These are phyloP conservation scores for Aspergillus hiratsukae DNA, from an alignment of 2,329 filamentous ascomycete genomes.

Conservation along the genomic window DNA sequence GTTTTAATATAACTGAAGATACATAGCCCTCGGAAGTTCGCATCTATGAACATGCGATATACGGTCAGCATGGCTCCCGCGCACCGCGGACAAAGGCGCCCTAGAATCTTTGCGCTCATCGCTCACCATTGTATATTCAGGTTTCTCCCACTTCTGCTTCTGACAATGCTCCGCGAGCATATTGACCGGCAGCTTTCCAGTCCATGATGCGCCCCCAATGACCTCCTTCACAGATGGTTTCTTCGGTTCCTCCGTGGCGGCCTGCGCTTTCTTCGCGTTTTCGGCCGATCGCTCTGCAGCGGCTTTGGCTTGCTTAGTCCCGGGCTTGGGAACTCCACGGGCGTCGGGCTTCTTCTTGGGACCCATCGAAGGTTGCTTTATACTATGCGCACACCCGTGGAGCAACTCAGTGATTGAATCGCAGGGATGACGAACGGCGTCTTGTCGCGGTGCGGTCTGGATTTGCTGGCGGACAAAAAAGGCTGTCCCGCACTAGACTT, in stretches of 20 bases:
- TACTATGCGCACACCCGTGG: constrained; percentile 20
- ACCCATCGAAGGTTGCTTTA: constrained; percentile 24
- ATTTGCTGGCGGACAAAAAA: constrained; percentile 7
- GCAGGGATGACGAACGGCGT: background rate
- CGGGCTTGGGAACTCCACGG: constrained; percentile 37
- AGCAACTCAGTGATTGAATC: constrained; percentile 6
- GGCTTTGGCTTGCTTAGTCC: constrained; percentile 39
- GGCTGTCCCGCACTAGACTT: constrained; percentile 30
- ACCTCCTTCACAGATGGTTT: constrained; percentile 65
- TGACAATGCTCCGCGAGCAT: constrained; percentile 91
- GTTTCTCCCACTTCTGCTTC: constrained; percentile 91
- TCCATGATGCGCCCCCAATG: constrained; percentile 94
- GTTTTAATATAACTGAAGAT: constrained; percentile 73
- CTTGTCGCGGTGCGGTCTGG: background rate
- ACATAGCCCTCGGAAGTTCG: constrained; percentile 71
- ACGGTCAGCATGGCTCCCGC: constrained; percentile 9
- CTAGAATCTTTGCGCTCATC: background rate
- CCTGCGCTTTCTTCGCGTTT: constrained; percentile 28
- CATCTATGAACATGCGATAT: constrained; percentile 37
- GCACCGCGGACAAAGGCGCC: background rate
- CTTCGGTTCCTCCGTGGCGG: constrained; percentile 47
- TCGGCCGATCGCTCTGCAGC: constrained; percentile 30
- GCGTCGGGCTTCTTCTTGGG: constrained; percentile 40
- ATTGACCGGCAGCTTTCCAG: constrained; percentile 91
- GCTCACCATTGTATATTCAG: constrained; percentile 77